phyloP scores from a whole-genome alignment of 2,329 filamentous ascomycete genomes.

The Stemphylium lycopersici region DNA sequence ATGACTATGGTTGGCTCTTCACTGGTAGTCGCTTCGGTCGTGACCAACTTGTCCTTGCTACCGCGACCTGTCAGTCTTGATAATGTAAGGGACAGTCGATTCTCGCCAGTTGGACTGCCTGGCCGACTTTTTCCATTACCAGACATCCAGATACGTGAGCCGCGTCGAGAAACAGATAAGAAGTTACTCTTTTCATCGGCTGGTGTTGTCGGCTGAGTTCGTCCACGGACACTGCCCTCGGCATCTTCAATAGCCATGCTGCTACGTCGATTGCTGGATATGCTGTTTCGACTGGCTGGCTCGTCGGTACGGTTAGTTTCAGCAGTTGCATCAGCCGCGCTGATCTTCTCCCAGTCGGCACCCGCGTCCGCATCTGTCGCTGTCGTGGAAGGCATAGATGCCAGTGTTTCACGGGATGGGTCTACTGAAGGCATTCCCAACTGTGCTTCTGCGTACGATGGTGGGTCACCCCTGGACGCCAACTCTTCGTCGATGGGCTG shows the following conservation, averaged over 20 bases:
- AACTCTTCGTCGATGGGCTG: conserved; percentile 79
- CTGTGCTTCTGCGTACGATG: conserved; percentile 49
- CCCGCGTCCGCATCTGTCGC: conserved; percentile 27
- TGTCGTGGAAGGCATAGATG: conserved; percentile 21
- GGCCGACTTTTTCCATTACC: conserved; percentile 50
- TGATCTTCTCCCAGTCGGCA: conserved; percentile 35
- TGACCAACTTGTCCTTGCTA: conserved; percentile 50
- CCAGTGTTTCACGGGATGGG: conserved; percentile 40
- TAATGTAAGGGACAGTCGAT: conserved; percentile 52
- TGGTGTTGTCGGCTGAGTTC: conserved; percentile 51
- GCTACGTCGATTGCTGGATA: conserved; percentile 47
- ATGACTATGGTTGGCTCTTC: conserved; percentile 42
- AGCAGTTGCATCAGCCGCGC: conserved; percentile 16
- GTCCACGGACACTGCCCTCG: conserved; percentile 41
- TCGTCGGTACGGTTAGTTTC: conserved; percentile 29
- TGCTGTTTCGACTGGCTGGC: conserved; percentile 40
- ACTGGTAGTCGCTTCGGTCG: conserved; percentile 20
- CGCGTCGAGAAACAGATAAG: conserved; percentile 41
- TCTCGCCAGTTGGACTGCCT: conserved; percentile 49
- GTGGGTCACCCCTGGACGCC: conserved; percentile 47
- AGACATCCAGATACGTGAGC: conserved; percentile 39
- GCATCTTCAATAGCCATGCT: conserved; percentile 51
- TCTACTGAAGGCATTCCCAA: conserved; percentile 25
- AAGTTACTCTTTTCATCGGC: conserved; percentile 50
- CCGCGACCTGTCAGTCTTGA: conserved; percentile 48